phyloP scores from a whole-genome alignment of 78 protist genomes.

The Reticulomyxa filosa region DNA sequence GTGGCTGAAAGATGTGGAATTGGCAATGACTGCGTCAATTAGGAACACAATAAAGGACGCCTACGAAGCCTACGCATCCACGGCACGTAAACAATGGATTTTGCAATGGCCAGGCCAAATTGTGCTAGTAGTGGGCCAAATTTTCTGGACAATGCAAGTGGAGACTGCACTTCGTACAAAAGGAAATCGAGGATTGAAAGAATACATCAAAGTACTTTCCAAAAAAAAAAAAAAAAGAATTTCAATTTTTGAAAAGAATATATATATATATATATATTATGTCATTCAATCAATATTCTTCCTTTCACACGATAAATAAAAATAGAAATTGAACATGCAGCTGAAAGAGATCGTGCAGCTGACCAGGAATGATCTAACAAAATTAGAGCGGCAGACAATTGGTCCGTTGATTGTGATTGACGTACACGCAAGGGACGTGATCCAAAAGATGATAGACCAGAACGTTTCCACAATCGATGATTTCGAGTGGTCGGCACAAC shows the following conservation, averaged over 20 bases:
- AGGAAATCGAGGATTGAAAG: neutral
- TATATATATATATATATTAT: no score
- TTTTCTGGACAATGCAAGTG: constrained; percentile 42
- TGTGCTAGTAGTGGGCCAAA: constrained; percentile 22
- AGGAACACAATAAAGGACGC: neutral
- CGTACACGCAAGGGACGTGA: neutral
- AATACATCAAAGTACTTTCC: neutral
- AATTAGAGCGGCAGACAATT: neutral
- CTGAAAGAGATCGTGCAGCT: neutral
- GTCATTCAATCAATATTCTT: no score
- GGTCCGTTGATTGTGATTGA: neutral
- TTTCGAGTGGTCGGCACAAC: constrained; percentile 49
- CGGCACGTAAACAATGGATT: neutral
- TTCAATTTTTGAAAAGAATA: no score
- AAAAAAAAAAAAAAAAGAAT: no score
- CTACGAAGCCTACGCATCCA: neutral
- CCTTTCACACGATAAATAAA: no score
- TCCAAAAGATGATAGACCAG: neutral
- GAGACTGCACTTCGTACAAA: constrained; percentile 25
- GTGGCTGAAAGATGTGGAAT: neutral
- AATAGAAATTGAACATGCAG: neutral
- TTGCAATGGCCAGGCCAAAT: constrained; percentile 13
- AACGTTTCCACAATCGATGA: neutral
- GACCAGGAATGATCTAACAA: neutral
- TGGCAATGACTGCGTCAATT: neutral